Conservation (phyloP, 1,284 basidiomycete species). For the Tetrapyrgos nigripes region DNA sequence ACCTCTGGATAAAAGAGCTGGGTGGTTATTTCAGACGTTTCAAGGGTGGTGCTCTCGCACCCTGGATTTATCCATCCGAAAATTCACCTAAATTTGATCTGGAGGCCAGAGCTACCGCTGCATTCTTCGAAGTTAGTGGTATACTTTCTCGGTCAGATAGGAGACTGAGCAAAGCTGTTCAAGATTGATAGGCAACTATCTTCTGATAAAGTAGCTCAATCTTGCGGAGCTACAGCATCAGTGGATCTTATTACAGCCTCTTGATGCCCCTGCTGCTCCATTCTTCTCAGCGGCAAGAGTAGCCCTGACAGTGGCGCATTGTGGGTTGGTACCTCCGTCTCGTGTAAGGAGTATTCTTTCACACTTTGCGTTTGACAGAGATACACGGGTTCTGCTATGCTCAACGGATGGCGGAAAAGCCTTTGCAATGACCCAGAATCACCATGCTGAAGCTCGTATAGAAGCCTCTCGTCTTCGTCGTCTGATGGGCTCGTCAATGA, state of each 20-base stretch:
- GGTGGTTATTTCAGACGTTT: conserved; percentile 93
- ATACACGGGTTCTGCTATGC: conserved; percentile 89
- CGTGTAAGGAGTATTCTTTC: background rate
- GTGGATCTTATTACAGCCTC: conserved; percentile 88
- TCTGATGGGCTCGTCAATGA: conserved; percentile 89
- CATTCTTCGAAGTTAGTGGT: conserved; percentile 81
- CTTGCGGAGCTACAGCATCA: conserved; percentile 90
- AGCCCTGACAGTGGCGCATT: conserved; percentile 89
- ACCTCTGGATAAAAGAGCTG: conserved; percentile 75
- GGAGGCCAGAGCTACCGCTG: conserved; percentile 83
- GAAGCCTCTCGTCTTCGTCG: conserved; percentile 87
- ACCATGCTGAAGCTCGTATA: conserved; percentile 90
- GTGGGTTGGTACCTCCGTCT: conserved; percentile 64
- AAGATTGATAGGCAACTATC: conserved; percentile 71
- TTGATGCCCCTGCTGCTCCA: conserved; percentile 75
- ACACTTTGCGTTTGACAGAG: conserved; percentile 53
- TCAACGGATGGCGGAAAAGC: conserved; percentile 75
- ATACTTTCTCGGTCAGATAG: conserved; percentile 2
- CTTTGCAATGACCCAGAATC: conserved; percentile 85
- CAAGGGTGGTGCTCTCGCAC: conserved; percentile 75
- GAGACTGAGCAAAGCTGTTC: conserved; percentile 16
- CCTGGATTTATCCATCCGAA: conserved; percentile 61
- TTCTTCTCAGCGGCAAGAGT: conserved; percentile 80
- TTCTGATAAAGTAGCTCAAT: conserved; percentile 64
- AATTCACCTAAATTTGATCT: conserved; percentile 67